Evolutionary conservation across 2,329 filamentous ascomycete species (phyloP), one percentile per base, ranked within the genome.

Genomic region (Corinectria fuckeliana): DNA sequence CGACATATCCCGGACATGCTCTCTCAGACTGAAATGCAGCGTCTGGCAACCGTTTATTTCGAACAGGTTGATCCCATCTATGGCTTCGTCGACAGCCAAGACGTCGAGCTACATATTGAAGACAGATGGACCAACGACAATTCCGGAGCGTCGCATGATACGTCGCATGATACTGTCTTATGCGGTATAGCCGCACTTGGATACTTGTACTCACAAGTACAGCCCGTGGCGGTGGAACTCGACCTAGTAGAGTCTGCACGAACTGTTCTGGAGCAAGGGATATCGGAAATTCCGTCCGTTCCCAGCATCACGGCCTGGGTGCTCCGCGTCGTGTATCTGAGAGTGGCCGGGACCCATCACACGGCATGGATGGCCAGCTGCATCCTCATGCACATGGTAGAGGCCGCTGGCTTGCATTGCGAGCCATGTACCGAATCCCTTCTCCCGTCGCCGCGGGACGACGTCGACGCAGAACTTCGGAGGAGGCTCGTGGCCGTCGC

Each of bases 361-460:
- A 77, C 78, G 1, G 78, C 82, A 3, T 86, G 83, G 84, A 82
- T 86, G 73, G 82, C 84, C 0, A 85, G 81, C 61, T 85, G 81
- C 59, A 81, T 79, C 1, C 71, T 84, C 18, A 85, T 87, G 82
- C 85, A 87, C 63, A 76, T 86, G 49, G 75, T 85, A 2, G 85
- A 87, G 65, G 82, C 84, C 3, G 79, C 81, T 1, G 79, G 80
- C 0, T 58, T 84, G 2, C 79, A 83, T 20, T 72, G 72, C 4
- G 81, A 82, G 56, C 69, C 70, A 1, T 66, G 67, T 0, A 52
- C 58, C 3, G 68, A 71, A 11, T 69, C 71, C 1, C 63, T 72
- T 0, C 68, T 77, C 3, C 67, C 61, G 0, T 50, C 61, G 1
- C 42, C 70, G 1, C 68, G 61, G 5, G 68, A 71, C 13, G 65